phyloP scores from a whole-genome alignment of 2,329 filamentous ascomycete genomes.

The Zasmidium cellare region DNA sequence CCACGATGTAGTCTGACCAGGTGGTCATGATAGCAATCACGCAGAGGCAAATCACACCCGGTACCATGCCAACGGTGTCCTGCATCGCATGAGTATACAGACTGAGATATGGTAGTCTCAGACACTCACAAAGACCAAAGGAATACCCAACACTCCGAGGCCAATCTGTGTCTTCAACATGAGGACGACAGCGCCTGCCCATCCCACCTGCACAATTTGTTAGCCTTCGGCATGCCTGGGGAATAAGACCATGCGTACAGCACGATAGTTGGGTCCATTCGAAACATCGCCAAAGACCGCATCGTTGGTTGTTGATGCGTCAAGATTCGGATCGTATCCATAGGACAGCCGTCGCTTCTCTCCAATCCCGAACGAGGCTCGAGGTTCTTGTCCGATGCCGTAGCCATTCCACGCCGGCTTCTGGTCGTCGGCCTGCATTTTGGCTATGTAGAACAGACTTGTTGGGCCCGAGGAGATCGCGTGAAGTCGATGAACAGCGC shows the following conservation, averaged over 20 bases:
- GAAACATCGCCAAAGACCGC: slow-evolving; percentile 3
- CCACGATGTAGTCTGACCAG: slow-evolving; percentile 53
- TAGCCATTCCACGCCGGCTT: neutral
- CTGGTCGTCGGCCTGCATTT: neutral
- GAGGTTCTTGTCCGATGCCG: neutral
- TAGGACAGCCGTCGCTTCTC: neutral
- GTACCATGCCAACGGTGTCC: slow-evolving; percentile 49
- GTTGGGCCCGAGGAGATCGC: neutral
- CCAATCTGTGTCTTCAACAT: slow-evolving; percentile 52
- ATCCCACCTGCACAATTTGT: slow-evolving; percentile 31
- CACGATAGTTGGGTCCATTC: slow-evolving; percentile 5
- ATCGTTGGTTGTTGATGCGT: neutral
- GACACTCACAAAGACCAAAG: slow-evolving; percentile 30
- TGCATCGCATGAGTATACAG: neutral
- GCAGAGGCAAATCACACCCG: slow-evolving; percentile 48
- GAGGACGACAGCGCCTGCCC: slow-evolving; percentile 44
- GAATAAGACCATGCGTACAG: neutral
- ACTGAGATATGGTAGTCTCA: neutral
- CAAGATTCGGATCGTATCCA: neutral
- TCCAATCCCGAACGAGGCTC: neutral
- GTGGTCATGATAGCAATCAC: slow-evolving; percentile 46
- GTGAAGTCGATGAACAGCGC: neutral
- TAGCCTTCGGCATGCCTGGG: no score
- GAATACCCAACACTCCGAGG: slow-evolving; percentile 53
- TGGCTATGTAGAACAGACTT: neutral